Conservation (phyloP, 805 yeast genomes). For the Suhomyces sp. region DNA sequence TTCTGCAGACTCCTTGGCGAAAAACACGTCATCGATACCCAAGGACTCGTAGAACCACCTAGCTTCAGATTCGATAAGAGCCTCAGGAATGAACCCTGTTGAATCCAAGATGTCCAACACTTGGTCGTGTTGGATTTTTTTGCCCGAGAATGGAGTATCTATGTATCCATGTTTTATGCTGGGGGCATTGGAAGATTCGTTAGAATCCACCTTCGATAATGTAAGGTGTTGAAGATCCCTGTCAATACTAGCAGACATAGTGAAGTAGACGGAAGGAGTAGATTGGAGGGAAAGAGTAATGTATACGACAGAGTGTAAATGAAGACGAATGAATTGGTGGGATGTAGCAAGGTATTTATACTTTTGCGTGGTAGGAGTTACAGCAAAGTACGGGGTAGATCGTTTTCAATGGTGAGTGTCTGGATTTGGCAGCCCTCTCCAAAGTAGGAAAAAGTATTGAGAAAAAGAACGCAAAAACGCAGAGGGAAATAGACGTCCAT, state of each 20-base stretch:
- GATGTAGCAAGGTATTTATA: no score
- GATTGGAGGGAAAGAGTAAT: no score
- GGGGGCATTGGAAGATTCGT: conserved; percentile 27
- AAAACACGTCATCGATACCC: conserved; percentile 91
- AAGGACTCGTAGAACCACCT: conserved; percentile 84
- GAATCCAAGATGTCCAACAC: conserved; percentile 81
- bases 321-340: no score
- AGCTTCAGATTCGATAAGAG: conserved; percentile 80
- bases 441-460: no score
- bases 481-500: no score
- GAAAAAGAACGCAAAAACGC: no score
- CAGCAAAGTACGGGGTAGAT: no score
- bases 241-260: conserved; percentile 10
- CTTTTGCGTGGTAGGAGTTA: no score
- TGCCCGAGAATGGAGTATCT: conserved; percentile 73
- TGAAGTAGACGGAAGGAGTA: background rate
- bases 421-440: no score
- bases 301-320: no score
- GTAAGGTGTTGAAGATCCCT: conserved; percentile 23
- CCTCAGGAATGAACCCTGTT: conserved; percentile 87
- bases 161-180: conserved; percentile 61
- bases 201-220: conserved; percentile 25
- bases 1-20: conserved; percentile 78
- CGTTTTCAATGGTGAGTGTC: no score
- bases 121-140: conserved; percentile 72